Evolutionary conservation across 2,329 filamentous ascomycete genomes (phyloP), one percentile per base, ranked within the genome.

Genomic region (Verticillium nubilum): DNA sequence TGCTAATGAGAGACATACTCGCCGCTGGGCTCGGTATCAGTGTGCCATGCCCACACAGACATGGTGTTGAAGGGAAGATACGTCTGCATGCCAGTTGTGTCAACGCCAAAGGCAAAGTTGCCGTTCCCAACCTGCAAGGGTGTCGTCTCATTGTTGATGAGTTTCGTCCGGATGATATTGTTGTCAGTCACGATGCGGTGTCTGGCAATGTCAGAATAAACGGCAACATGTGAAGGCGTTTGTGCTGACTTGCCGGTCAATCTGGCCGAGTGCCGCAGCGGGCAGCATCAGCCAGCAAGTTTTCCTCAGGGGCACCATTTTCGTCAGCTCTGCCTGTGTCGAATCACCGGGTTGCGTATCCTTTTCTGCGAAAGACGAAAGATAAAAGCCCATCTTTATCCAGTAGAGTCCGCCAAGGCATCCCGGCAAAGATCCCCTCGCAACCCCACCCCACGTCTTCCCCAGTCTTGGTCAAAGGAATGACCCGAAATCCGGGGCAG

Each of bases 61-160:
- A 80, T 68, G 3, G 73, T 78, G 25, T 72, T 76, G 61, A 77
- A 80, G 0, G 76, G 76, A 19, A 72, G 69, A 60, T 79, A 79
- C 0, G 76, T 78, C 64, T 79, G 76, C 59, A 80, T 67, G 15
- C 78, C 78, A 0, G 78, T 80, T 5, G 77, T 69, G 61, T 80
- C 78, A 5, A 75, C 76, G 5, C 74, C 75, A 60, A 80, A 80
- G 1, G 78, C 78, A 61, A 80, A 78, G 65, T 80, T 78, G 15
- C 78, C 78, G 62, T 80, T 80, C 23, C 77, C 78, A 1, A 80
- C 78, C 61, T 80, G 78, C 31, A 86, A 69, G 0, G 82, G 82
- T 3, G 82, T 85, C 1, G 70, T 71, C 19, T 77, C 77, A 35
- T 68, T 66, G 56, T 68, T 47, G 19, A 69, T 67, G 1, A 68